These are phyloP conservation scores for Monilinia fructigena DNA, from an alignment of 2,329 filamentous ascomycete genomes.

Conservation along the genomic window DNA sequence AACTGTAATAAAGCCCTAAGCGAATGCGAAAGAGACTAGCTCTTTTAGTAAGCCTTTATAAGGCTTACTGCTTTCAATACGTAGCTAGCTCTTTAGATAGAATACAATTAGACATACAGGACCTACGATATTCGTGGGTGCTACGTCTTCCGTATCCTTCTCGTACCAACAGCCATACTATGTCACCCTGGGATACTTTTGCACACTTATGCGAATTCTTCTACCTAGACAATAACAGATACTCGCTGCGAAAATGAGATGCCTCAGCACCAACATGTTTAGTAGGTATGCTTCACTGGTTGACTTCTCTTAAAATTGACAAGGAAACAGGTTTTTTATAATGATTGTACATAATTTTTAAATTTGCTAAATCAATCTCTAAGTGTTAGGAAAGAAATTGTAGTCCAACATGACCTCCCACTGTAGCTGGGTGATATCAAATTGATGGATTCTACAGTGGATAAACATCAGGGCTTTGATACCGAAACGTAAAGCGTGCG, in stretches of 20 bases:
- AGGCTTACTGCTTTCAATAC: no score
- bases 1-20: no score
- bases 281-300: neutral
- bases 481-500: neutral
- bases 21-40: no score
- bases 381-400: neutral
- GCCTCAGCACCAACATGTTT: neutral
- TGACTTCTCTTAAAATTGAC: neutral
- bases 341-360: neutral
- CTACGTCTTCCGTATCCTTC: no score
- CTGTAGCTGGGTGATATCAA: neutral
- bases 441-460: neutral
- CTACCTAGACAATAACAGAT: neutral
- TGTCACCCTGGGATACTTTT: neutral
- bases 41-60: no score
- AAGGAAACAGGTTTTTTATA: neutral
- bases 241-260: neutral
- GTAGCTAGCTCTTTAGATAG: no score
- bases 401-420: no score
- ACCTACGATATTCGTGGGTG: no score
- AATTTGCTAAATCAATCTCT: neutral
- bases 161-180: no score
- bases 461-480: neutral
- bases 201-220: neutral
- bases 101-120: no score